phyloP scores from a whole-genome alignment of 2,329 filamentous ascomycete species.

The Cladobotryum protrusum region DNA sequence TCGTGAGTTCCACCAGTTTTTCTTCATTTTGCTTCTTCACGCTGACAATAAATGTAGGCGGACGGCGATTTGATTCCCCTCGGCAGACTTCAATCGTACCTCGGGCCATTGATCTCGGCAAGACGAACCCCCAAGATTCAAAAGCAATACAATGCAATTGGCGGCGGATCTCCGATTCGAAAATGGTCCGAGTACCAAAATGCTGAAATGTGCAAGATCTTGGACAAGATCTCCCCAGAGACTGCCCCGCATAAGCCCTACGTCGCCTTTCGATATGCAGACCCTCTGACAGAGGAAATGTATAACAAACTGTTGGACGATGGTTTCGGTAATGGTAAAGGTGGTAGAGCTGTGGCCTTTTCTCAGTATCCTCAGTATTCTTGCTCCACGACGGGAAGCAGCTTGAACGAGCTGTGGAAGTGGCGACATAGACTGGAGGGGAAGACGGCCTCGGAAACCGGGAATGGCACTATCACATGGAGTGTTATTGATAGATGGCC shows the following conservation, averaged over 20 bases:
- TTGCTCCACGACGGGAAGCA: conserved; percentile 94
- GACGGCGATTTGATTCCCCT: conserved; percentile 95
- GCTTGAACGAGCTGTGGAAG: conserved; percentile 95
- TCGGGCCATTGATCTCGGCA: conserved; percentile 80
- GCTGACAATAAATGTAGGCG: conserved; percentile 47
- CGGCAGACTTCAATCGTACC: conserved; percentile 80
- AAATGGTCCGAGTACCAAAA: conserved; percentile 97
- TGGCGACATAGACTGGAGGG: conserved; percentile 86
- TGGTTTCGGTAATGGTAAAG: conserved; percentile 82
- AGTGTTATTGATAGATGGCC: conserved; percentile 98
- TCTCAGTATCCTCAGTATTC: conserved; percentile 99
- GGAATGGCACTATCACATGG: conserved; percentile 75
- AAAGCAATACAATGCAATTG: conserved; percentile 91
- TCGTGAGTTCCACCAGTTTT: conserved; percentile 53
- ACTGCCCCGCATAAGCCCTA: conserved; percentile 97
- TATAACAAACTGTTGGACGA: conserved; percentile 77
- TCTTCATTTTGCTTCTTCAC: not conserved
- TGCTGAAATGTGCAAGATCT: conserved; percentile 91
- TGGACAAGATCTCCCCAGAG: conserved; percentile 84
- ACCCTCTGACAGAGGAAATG: conserved; percentile 90
- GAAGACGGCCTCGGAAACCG: conserved; percentile 50
- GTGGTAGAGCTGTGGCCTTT: conserved; percentile 92
- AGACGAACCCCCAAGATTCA: conserved; percentile 93
- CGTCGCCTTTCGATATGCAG: conserved; percentile 91
- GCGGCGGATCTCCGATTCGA: conserved; percentile 93